Evolutionary conservation across 257 asterid genomes (phyloP).

Genomic region (Przewalskia tangutica): DNA sequence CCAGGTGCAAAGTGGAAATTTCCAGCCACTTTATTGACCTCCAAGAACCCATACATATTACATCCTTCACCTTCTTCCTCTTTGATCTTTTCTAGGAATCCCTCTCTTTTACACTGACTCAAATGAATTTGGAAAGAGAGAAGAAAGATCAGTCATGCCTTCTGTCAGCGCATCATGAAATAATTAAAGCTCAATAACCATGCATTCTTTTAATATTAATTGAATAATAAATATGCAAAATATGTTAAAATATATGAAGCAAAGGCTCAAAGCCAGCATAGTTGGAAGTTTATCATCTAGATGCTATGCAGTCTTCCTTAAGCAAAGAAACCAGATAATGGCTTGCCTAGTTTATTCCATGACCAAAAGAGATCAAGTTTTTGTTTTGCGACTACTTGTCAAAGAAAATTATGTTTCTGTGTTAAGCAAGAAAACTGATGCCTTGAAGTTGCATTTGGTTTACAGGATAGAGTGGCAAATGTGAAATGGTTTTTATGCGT

Average conservation of each 20-base stretch:
- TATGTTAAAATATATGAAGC: not conserved
- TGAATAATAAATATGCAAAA: not conserved
- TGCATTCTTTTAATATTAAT: not conserved
- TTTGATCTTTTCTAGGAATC: slow-evolving; percentile 84
- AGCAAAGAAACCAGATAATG: not conserved
- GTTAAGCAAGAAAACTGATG: not conserved
- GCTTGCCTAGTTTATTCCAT: not conserved
- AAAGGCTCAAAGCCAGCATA: not conserved
- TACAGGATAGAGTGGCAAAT: not conserved
- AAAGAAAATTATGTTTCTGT: not conserved
- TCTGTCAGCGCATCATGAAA: not conserved
- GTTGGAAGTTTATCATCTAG: not conserved
- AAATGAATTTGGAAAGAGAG: slow-evolving; percentile 6
- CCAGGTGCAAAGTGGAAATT: slow-evolving; percentile 99
- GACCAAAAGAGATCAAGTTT: not conserved
- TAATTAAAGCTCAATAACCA: not conserved
- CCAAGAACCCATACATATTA: slow-evolving; percentile 83
- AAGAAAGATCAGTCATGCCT: slow-evolving; percentile 1
- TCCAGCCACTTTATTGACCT: slow-evolving; percentile 92
- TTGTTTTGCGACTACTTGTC: not conserved
- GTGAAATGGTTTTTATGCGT: not conserved
- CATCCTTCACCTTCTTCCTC: slow-evolving; percentile 98
- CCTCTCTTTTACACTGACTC: slow-evolving; percentile 91
- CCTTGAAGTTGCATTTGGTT: not conserved
- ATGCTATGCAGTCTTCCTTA: not conserved